A percentile compares a stretch with the other conserved stretches of the same genome.
Evolutionary conservation across 441 rosid species (phyloP).

Genomic region (Croton setiger): DNA sequence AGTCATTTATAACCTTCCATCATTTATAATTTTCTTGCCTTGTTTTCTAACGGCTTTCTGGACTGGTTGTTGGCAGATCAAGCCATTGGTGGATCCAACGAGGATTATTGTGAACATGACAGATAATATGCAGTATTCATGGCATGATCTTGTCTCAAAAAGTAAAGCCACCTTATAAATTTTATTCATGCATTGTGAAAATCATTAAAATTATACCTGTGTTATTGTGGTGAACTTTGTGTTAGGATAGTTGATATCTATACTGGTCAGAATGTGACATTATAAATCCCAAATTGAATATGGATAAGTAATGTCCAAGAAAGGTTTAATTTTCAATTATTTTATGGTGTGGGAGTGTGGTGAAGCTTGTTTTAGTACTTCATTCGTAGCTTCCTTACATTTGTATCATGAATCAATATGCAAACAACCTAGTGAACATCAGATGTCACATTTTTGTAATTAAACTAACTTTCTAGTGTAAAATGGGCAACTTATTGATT

Average conservation of each 20-base stretch:
- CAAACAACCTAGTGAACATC: not conserved
- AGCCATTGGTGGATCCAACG: constrained; percentile 88
- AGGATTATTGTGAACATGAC: constrained; percentile 44
- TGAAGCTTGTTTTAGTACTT: not conserved
- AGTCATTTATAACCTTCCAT: constrained; percentile 22
- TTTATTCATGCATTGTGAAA: not conserved
- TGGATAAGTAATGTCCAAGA: not conserved
- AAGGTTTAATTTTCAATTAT: not conserved
- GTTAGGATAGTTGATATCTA: not conserved
- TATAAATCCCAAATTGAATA: not conserved
- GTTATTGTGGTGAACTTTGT: not conserved
- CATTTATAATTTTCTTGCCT: not conserved
- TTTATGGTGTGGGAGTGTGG: not conserved
- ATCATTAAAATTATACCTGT: not conserved
- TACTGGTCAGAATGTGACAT: not conserved
- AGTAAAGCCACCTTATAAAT: constrained; percentile 38
- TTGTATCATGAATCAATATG: not conserved
- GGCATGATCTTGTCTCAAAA: constrained; percentile 97
- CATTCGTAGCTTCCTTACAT: not conserved
- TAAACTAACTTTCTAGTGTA: not conserved
- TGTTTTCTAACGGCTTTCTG: constrained; percentile 19
- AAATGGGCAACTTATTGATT: not conserved
- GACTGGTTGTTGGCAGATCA: constrained; percentile 54
- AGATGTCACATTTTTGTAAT: not conserved
- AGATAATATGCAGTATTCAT: constrained; percentile 60